Conservation (phyloP, 2,329 filamentous ascomycete species). For the Trichoderma endophyticum region DNA sequence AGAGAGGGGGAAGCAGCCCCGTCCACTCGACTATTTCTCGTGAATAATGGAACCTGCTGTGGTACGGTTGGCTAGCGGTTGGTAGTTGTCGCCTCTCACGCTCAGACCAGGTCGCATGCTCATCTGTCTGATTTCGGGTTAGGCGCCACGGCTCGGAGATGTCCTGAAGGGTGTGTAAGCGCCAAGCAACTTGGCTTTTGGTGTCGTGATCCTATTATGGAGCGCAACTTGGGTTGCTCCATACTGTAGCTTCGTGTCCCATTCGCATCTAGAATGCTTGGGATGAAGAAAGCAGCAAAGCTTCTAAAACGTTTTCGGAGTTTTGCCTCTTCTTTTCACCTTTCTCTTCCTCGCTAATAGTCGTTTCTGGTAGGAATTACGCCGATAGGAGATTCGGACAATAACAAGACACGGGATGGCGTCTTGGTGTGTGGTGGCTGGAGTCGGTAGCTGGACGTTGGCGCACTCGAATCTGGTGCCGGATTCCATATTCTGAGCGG, state of each 20-base stretch:
- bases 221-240: not conserved
- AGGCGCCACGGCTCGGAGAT: not conserved
- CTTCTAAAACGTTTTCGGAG: not conserved
- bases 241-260: not conserved
- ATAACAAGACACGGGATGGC: not conserved
- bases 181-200: slow-evolving; percentile 8
- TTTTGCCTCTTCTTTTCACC: not conserved
- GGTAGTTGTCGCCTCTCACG: not conserved
- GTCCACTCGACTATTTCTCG: not conserved
- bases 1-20: not conserved
- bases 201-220: slow-evolving; percentile 4
- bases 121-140: not conserved
- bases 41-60: not conserved
- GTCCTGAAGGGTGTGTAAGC: not conserved
- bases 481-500: not conserved
- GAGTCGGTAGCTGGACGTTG: not conserved
- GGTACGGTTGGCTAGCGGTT: not conserved
- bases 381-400: not conserved
- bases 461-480: not conserved
- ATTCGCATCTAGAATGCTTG: not conserved
- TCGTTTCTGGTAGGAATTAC: not conserved
- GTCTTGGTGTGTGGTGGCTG: not conserved
- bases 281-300: not conserved
- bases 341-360: not conserved
- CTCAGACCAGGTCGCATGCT: not conserved